A percentile compares a stretch with the other conserved stretches of the same genome.
These are phyloP conservation scores for Mortierella sp. DNA, from an alignment of 371 early-diverging fungal genomes.

Conservation along the genomic window DNA sequence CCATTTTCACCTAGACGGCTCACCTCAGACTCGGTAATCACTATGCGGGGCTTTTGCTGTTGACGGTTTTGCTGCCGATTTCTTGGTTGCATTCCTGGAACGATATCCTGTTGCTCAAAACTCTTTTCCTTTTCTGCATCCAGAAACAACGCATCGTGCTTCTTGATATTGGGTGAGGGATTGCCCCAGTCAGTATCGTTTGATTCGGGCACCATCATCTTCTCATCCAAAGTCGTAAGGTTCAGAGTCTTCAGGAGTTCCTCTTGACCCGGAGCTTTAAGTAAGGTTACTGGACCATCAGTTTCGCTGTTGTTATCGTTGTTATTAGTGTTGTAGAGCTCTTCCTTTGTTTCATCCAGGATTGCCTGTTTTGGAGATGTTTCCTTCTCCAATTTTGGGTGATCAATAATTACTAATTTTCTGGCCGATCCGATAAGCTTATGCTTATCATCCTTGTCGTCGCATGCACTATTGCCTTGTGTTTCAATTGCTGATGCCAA, in stretches of 20 bases:
- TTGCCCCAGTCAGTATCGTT: neutral
- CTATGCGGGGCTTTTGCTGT: no score
- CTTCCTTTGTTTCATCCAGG: neutral
- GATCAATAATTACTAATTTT: neutral
- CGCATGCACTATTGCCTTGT: neutral
- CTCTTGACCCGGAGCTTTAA: neutral
- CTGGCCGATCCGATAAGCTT: neutral
- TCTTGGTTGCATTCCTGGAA: conserved; percentile 8
- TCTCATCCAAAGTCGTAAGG: neutral
- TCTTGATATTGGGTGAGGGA: neutral
- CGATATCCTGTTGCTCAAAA: neutral
- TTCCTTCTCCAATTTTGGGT: neutral
- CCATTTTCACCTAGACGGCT: neutral
- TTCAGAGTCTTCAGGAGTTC: neutral
- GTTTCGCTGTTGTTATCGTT: neutral
- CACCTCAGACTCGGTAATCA: neutral
- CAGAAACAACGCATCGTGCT: neutral
- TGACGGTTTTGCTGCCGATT: neutral
- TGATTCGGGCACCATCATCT: neutral
- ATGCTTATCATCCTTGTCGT: neutral
- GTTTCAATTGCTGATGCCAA: neutral
- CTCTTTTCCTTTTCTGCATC: neutral
- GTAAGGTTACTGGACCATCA: neutral
- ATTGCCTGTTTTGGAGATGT: neutral
- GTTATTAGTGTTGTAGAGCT: neutral